These are phyloP conservation scores for Fusarium miscanthi DNA, from an alignment of 2,329 filamentous ascomycete species.

Conservation along the genomic window DNA sequence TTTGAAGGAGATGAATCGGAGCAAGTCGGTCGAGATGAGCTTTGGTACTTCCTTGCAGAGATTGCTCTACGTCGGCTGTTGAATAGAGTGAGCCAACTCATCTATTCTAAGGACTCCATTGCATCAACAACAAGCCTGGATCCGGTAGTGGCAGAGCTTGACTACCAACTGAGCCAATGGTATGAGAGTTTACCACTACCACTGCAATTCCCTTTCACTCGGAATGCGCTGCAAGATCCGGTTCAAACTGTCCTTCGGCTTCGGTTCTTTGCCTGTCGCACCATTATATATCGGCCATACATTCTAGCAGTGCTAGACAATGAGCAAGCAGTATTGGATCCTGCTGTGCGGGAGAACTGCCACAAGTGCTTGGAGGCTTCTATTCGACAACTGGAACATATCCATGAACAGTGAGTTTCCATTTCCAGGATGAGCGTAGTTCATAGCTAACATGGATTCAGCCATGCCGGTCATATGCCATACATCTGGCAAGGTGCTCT, in stretches of 20 bases:
- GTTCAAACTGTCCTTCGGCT: constrained; percentile 83
- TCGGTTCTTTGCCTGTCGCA: constrained; percentile 86
- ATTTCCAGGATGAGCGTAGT: background rate
- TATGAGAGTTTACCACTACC: constrained; percentile 81
- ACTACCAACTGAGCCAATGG: constrained; percentile 87
- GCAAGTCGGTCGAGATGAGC: constrained; percentile 76
- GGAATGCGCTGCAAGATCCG: constrained; percentile 74
- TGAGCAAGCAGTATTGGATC: constrained; percentile 77
- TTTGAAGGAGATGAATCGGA: constrained; percentile 78
- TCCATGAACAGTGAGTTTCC: constrained; percentile 75
- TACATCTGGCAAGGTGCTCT: constrained; percentile 88
- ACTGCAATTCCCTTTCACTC: constrained; percentile 80
- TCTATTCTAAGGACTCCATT: constrained; percentile 79
- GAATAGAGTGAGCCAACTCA: constrained; percentile 82
- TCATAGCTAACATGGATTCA: constrained; percentile 46
- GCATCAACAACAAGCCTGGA: constrained; percentile 79
- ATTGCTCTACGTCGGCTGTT: constrained; percentile 81
- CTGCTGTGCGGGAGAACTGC: constrained; percentile 79
- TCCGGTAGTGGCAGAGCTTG: constrained; percentile 81
- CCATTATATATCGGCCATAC: constrained; percentile 87
- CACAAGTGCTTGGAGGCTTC: constrained; percentile 85
- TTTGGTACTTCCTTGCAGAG: constrained; percentile 89
- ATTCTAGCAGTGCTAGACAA: constrained; percentile 84
- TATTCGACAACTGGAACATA: constrained; percentile 81
- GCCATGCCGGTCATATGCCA: constrained; percentile 84